These are phyloP conservation scores for Tephrocybe sp. DNA, from an alignment of 768 basidiomycete genomes.

Conservation along the genomic window DNA sequence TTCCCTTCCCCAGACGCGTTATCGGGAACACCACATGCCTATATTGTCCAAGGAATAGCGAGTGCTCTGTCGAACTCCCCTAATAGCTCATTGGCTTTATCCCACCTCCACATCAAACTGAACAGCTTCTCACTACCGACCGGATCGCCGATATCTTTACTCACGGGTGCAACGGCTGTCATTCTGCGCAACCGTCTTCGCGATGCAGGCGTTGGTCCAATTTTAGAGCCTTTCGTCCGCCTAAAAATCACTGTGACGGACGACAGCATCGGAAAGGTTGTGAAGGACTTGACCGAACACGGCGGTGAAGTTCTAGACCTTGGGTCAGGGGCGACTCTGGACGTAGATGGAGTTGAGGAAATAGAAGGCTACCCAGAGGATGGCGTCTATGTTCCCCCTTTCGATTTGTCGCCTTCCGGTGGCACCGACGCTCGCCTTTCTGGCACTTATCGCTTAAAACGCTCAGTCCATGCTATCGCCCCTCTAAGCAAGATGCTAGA, in stretches of 20 bases:
- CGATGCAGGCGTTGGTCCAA: conserved; percentile 64
- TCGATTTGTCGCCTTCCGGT: conserved; percentile 73
- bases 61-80: conserved; percentile 78
- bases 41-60: conserved; percentile 67
- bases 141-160: conserved; percentile 45
- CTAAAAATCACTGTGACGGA: conserved; percentile 70
- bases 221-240: conserved; percentile 77
- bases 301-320: conserved; percentile 80
- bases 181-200: conserved; percentile 63
- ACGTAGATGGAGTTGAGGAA: conserved; percentile 34
- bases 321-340: conserved; percentile 38
- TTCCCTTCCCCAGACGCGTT: conserved; percentile 53
- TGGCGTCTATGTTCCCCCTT: conserved; percentile 74
- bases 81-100: conserved; percentile 71
- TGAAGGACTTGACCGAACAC: conserved; percentile 83
- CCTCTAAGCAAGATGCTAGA: conserved; percentile 84
- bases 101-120: conserved; percentile 60
- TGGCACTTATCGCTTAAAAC: conserved; percentile 44
- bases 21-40: conserved; percentile 45
- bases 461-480: conserved; percentile 69
- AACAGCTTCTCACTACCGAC: conserved; percentile 40
- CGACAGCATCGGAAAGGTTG: conserved; percentile 70
- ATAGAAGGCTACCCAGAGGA: conserved; percentile 53
- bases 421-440: conserved; percentile 25
- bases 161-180: conserved; percentile 64